Evolutionary conservation across 1,284 basidiomycete species (phyloP), one percentile per base, ranked within the genome.

Genomic region (Blastosporella zonata): DNA sequence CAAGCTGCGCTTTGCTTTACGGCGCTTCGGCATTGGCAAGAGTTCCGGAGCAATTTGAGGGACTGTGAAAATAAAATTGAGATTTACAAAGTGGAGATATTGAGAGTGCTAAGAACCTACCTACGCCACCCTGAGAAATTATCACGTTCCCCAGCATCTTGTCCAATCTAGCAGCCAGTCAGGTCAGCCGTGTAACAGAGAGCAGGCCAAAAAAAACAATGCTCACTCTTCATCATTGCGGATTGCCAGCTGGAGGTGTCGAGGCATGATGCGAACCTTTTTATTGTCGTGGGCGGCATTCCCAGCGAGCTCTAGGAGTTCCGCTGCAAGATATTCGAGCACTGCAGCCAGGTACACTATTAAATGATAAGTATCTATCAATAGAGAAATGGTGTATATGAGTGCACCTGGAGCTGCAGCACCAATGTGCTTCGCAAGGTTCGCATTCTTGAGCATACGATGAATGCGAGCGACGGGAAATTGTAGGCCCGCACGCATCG

Each of bases 381-480:
- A 17, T 33, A n/a, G 33, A 36, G n/a, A 42, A 10, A 40, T 27
- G 23, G 20, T 3, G 45, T 20, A 31, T 8, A 33, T 1, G 54
- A 29, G 73, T 81, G 56, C 67, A 88, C 84, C 88, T 62, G 84
- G 85, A 54, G 89, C 82, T 64, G 78, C 79, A 49, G 78, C 75
- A 68, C 82, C 83, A 50, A 90, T 73, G 67, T 84, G 80, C 66
- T 83, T 78, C 18, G 81, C 83, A 62, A 89, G 87, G 75, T 89
- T 87, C 53, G 87, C 85, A 67, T 81, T 82, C 76, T 88, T 91
- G 61, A 93, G 67, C 48, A 87, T 74, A 73, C 90, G 82, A 69
- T 92, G 89, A 63, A 93, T 87, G 80, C 91, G 88, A 69, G 87
- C 86, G 58, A 93, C 90, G 52, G 91, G 89, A 74, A 93, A 89